Percentiles rank a stretch among this genome's conserved stretches.
Conservation (phyloP, 768 basidiomycete genomes). For the Chalciporus pseudorubinellus region DNA sequence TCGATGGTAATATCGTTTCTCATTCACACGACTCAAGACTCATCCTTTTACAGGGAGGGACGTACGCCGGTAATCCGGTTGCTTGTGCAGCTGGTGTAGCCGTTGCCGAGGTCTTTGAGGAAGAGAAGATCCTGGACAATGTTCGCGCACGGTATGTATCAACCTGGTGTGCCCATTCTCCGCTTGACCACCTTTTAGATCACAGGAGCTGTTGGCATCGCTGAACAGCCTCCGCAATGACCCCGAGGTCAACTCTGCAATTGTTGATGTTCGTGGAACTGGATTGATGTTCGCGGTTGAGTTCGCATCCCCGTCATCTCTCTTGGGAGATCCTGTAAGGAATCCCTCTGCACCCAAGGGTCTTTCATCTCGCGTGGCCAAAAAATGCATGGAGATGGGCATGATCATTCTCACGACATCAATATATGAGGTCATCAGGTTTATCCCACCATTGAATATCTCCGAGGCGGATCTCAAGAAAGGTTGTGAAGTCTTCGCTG, state of each 20-base stretch:
- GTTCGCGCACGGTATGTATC: constrained; percentile 62
- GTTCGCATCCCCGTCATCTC: constrained; percentile 62
- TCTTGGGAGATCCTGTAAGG: constrained; percentile 47
- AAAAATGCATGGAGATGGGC: constrained; percentile 82
- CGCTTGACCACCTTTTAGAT: constrained; percentile 40
- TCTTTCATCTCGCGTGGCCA: constrained; percentile 69
- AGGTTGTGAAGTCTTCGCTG: constrained; percentile 61
- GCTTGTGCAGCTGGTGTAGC: constrained; percentile 90
- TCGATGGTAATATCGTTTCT: constrained; percentile 53
- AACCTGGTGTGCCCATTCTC: background rate
- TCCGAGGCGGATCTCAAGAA: constrained; percentile 69
- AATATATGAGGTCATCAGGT: constrained; percentile 82
- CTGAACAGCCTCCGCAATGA: constrained; percentile 59
- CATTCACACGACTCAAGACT: background rate
- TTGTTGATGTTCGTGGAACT: constrained; percentile 84
- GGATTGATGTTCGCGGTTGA: constrained; percentile 90
- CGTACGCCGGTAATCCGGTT: constrained; percentile 91
- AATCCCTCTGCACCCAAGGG: constrained; percentile 41
- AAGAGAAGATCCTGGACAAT: constrained; percentile 82
- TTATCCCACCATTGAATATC: constrained; percentile 91
- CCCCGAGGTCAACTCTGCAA: constrained; percentile 48
- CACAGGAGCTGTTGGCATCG: constrained; percentile 63
- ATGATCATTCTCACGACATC: constrained; percentile 88
- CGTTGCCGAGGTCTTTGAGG: constrained; percentile 69
- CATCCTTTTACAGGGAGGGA: constrained; percentile 59